A percentile compares a stretch with the other conserved stretches of the same genome.
phyloP scores from a whole-genome alignment of 306 rosid genomes.

The Prunus persica region DNA sequence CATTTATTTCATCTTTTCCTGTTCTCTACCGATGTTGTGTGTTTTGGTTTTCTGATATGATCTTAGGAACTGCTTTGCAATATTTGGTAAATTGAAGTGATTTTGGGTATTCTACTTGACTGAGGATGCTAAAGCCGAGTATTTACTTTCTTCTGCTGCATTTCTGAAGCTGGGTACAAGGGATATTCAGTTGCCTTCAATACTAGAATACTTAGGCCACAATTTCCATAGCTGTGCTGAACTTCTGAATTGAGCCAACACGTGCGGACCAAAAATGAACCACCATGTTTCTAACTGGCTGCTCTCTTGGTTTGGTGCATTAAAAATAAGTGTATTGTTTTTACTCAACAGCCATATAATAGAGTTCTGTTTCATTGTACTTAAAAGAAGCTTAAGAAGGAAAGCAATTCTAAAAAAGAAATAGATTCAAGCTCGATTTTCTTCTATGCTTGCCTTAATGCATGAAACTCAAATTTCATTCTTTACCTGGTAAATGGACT shows the following conservation, averaged over 20 bases:
- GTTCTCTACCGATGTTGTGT: neutral
- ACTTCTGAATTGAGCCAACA: conserved; percentile 1
- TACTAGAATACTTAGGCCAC: neutral
- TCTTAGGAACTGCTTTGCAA: neutral
- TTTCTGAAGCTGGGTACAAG: conserved; percentile 14
- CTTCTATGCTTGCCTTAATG: neutral
- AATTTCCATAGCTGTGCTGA: neutral
- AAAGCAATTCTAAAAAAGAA: neutral
- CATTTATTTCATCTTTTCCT: too few relatives aligned
- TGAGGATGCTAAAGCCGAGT: conserved; percentile 11
- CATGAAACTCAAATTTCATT: neutral
- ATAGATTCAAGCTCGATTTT: neutral
- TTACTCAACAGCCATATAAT: neutral
- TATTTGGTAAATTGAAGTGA: conserved; percentile 5
- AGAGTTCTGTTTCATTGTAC: neutral
- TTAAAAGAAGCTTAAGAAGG: neutral
- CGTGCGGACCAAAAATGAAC: neutral
- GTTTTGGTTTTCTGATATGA: neutral
- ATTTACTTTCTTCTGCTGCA: neutral
- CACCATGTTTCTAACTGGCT: conserved; percentile 11
- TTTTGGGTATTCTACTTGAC: conserved; percentile 12
- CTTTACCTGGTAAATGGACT: neutral
- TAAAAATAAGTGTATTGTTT: neutral
- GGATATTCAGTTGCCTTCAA: neutral
- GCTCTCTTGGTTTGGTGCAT: neutral